phyloP scores from a whole-genome alignment of 1,139 yeast genomes.

The Nakaseomyces uthaithaninus region DNA sequence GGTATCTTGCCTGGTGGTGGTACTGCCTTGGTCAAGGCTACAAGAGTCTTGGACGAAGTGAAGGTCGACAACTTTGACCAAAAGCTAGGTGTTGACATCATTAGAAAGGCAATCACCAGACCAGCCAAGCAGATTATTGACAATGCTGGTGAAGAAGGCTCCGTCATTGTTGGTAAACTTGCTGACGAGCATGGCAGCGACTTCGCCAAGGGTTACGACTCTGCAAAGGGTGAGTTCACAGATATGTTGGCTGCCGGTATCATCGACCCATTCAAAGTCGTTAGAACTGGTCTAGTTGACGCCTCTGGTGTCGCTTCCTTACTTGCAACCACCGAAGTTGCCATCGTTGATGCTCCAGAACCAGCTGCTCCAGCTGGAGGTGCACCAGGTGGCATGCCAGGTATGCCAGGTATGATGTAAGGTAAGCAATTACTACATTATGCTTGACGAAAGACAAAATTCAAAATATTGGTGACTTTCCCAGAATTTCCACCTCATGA shows the following conservation, averaged over 20 bases:
- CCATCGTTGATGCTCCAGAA: constrained; percentile 95
- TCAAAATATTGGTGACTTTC: too few species aligned
- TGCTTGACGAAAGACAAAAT: too few species aligned
- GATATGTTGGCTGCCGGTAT: constrained; percentile 98
- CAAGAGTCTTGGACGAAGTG: constrained; percentile 68
- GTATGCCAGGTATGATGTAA: constrained; percentile 39
- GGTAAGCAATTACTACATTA: too few species aligned
- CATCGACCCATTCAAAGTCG: constrained; percentile 98
- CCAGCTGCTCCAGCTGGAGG: constrained; percentile 67
- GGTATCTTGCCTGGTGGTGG: constrained; percentile 99
- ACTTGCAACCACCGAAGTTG: constrained; percentile 97
- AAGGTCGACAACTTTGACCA: constrained; percentile 93
- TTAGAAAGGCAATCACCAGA: constrained; percentile 89
- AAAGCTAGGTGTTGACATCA: constrained; percentile 93
- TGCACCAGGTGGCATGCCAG: constrained; percentile 50
- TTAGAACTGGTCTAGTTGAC: constrained; percentile 91
- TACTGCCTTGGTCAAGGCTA: constrained; percentile 94
- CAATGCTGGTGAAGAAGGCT: constrained; percentile 98
- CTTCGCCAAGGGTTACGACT: constrained; percentile 89
- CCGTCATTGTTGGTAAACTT: constrained; percentile 94
- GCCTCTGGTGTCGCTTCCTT: constrained; percentile 98
- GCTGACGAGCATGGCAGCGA: constrained; percentile 72
- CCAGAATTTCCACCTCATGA: too few species aligned
- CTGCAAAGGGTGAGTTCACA: constrained; percentile 87
- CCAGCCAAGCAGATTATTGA: constrained; percentile 97